A percentile compares a stretch with the other conserved stretches of the same genome.
Conservation (phyloP, 805 yeast species). For the Cephaloascus fragrans region DNA sequence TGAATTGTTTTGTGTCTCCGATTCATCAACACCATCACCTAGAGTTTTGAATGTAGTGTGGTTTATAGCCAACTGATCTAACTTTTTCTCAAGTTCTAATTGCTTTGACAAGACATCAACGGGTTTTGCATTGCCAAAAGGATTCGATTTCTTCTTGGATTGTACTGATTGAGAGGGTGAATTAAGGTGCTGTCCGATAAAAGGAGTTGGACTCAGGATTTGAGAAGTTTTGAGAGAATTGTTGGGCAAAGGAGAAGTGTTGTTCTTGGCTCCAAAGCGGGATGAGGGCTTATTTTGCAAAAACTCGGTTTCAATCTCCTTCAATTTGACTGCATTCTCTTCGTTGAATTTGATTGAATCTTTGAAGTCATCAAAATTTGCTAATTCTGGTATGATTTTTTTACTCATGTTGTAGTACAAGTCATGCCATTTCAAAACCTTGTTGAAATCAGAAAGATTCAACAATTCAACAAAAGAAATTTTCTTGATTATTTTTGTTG, state of each 20-base stretch:
- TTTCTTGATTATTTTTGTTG: constrained; percentile 31
- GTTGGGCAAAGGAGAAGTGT: background rate
- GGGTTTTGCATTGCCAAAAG: constrained; percentile 82
- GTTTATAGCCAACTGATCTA: constrained; percentile 31
- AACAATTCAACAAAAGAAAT: constrained; percentile 55
- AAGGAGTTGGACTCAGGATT: background rate
- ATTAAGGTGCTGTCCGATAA: background rate
- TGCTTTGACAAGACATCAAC: constrained; percentile 65
- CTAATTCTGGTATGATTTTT: constrained; percentile 20
- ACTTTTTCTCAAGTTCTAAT: constrained; percentile 47
- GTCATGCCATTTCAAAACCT: constrained; percentile 56
- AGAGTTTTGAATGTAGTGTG: constrained; percentile 22
- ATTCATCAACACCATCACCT: constrained; percentile 5
- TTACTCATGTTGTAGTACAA: constrained; percentile 31
- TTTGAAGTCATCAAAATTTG: constrained; percentile 27
- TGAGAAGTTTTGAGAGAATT: background rate
- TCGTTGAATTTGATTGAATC: constrained; percentile 29
- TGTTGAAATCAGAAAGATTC: constrained; percentile 41
- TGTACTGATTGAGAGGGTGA: constrained; percentile 6
- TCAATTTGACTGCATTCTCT: constrained; percentile 20
- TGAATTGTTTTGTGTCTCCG: background rate
- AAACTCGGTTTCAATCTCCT: constrained; percentile 20
- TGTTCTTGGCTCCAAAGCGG: background rate
- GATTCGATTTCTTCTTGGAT: constrained; percentile 39
- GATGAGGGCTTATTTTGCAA: constrained; percentile 5